Percentiles rank a stretch among this genome's conserved stretches.
Conservation (phyloP, 2,329 filamentous ascomycete genomes). For the Daldinia eschscholtzii region DNA sequence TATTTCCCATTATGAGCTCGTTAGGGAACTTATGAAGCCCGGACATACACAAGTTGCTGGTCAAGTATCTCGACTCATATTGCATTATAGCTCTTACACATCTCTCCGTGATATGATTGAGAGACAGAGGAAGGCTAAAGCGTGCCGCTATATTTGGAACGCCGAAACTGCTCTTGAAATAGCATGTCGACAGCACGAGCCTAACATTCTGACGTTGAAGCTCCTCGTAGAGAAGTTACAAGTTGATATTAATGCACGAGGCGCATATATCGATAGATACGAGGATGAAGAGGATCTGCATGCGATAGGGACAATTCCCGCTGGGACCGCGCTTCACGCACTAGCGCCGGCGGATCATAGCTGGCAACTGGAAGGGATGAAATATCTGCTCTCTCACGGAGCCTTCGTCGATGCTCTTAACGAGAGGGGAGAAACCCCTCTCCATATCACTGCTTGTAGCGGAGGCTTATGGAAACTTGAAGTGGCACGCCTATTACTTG, state of each 20-base stretch:
- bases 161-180: background rate
- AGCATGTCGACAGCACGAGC: background rate
- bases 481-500: background rate
- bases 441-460: background rate
- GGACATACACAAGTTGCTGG: background rate
- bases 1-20: background rate
- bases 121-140: background rate
- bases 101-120: background rate
- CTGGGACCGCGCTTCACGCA: background rate
- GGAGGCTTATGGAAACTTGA: background rate
- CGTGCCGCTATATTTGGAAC: too few species aligned
- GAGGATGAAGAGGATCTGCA: too few species aligned
- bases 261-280: background rate
- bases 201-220: background rate
- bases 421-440: background rate
- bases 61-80: background rate
- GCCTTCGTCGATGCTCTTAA: background rate
- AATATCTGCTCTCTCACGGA: background rate
- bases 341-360: background rate
- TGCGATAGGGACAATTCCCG: background rate
- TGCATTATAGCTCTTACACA: background rate
- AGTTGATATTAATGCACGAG: conserved; percentile 1
- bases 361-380: conserved; percentile 7
- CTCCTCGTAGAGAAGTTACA: background rate
- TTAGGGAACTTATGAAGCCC: background rate